These are phyloP conservation scores for Pythium plurisporium DNA, from an alignment of 352 stramenopile genomes.

Conservation along the genomic window DNA sequence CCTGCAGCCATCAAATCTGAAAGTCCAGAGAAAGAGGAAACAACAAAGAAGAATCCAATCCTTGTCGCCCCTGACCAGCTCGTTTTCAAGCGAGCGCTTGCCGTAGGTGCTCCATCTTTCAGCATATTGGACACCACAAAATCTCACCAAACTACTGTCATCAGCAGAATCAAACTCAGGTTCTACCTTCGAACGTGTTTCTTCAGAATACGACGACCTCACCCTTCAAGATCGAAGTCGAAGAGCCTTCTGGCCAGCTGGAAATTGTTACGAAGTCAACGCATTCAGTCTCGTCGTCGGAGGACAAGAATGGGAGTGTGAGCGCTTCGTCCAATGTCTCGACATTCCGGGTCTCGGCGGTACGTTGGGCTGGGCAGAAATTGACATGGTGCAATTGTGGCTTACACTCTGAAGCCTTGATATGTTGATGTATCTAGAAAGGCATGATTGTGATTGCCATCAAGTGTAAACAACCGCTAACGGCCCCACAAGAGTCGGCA, in stretches of 20 bases:
- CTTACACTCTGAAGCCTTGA: neutral
- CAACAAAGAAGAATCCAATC: conserved; percentile 38
- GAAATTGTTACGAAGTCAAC: conserved; percentile 49
- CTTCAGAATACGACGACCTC: conserved; percentile 65
- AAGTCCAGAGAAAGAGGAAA: conserved; percentile 27
- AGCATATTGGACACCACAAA: too few species aligned
- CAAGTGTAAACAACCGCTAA: conserved; percentile 33
- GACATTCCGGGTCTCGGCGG: conserved; percentile 52
- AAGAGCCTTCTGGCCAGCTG: conserved; percentile 45
- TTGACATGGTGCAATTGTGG: neutral
- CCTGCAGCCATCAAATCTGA: conserved; percentile 13
- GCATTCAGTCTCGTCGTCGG: conserved; percentile 1
- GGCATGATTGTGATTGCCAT: conserved; percentile 78
- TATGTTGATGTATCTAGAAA: conserved; percentile 28
- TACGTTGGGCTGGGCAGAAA: conserved; percentile 22
- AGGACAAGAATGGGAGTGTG: neutral
- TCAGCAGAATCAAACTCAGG: conserved; percentile 28
- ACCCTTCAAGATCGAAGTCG: conserved; percentile 55
- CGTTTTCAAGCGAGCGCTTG: conserved; percentile 54
- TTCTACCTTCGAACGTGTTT: conserved; percentile 69
- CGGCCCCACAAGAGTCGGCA: neutral
- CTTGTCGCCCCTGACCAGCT: conserved; percentile 56
- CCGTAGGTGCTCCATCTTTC: neutral
- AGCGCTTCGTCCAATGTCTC: neutral
- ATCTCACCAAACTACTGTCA: neutral